Base-by-base conservation (phyloP, 495 filamentous ascomycete genomes). In the Xylona heveae region DNA sequence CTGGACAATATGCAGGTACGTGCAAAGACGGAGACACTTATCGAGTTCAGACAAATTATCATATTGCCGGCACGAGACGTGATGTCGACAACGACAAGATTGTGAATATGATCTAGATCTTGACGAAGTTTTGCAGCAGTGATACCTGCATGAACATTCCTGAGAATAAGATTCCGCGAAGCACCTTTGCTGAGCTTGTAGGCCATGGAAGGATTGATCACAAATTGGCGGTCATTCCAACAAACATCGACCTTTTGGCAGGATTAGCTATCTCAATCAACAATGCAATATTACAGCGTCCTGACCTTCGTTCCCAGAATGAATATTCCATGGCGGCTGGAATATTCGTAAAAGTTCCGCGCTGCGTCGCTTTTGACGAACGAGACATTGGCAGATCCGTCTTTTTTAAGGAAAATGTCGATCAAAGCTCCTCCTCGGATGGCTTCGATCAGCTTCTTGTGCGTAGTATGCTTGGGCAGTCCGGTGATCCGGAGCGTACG, bases 41-140 rank as follows among this genome's bases (percentile, higher is more conserved):
- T 64, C 1, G 78, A 82, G 47, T 85, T 90, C 6, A 73, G 71
- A 30, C 68, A 69, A 31, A 88, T 62, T 48, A 66, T 62, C 24
- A 62, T 71, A 45, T 67, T 66, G 16, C 57, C 60, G 13, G 55
- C 45, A 26, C 48, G 47, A 47, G 76, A 73, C 21, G 54, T 54
- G 14, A 85, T 54, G 35, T 65, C 65, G 45, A 84, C 62, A 9
- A 91, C 59, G 19, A 74, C 58, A 6, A 85, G 55, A 41, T 79
- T 78, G 47, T 83, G 67, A 39, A 90, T 84, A 44, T 88, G 81
- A 10, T 85, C 74, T 25, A 85, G 52, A 41, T 91, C 74, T 4
- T 74, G 65, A 2, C 76, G 68, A 27, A 91, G 66, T 3, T 55
- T 44, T 3, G 58, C 51, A 34, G 75, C 73, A 0, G 71, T 81